Evolutionary conservation across 768 basidiomycete genomes (phyloP).

Genomic region (Russula sp.): DNA sequence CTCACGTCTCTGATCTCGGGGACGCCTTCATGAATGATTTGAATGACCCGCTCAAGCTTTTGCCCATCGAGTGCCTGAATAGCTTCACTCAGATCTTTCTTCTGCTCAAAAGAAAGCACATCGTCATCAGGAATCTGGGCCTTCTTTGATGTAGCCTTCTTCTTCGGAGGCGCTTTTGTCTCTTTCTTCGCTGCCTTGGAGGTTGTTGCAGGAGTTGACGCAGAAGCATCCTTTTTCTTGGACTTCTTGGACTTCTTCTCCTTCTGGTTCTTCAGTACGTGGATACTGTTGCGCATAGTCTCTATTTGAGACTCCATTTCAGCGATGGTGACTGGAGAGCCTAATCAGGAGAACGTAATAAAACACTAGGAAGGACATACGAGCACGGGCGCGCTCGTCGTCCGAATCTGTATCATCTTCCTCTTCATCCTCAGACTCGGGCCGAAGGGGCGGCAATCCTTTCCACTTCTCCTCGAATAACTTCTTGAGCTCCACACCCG

Average conservation of each 20-base stretch:
- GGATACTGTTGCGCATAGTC: slow-evolving; percentile 63
- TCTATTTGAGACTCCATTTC: slow-evolving; percentile 78
- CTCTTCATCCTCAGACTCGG: slow-evolving; percentile 49
- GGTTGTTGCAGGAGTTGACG: slow-evolving; percentile 50
- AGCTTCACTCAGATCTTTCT: slow-evolving; percentile 96
- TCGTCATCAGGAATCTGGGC: slow-evolving; percentile 61
- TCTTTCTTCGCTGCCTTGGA: slow-evolving; percentile 51
- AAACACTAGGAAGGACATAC: slow-evolving; percentile 37
- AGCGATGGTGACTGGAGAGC: slow-evolving; percentile 54
- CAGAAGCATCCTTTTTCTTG: slow-evolving; percentile 48
- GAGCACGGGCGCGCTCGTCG: slow-evolving; percentile 46
- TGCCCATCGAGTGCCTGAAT: slow-evolving; percentile 78
- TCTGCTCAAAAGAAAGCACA: slow-evolving; percentile 88
- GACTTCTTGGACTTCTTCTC: slow-evolving; percentile 64
- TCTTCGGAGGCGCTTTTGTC: slow-evolving; percentile 33
- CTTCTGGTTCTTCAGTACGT: slow-evolving; percentile 43
- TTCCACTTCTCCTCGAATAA: slow-evolving; percentile 94
- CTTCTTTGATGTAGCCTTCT: slow-evolving; percentile 62
- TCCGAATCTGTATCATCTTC: slow-evolving; percentile 59
- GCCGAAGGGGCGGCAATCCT: slow-evolving; percentile 53
- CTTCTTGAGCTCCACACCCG: slow-evolving; percentile 77
- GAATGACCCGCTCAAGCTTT: slow-evolving; percentile 84
- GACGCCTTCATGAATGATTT: slow-evolving; percentile 91
- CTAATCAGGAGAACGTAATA: slow-evolving; percentile 19
- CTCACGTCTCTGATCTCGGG: slow-evolving; percentile 91